A percentile compares a stretch with the other conserved stretches of the same genome.
phyloP scores from a whole-genome alignment of 345 rosid species.

The Tarenaya hassleriana region DNA sequence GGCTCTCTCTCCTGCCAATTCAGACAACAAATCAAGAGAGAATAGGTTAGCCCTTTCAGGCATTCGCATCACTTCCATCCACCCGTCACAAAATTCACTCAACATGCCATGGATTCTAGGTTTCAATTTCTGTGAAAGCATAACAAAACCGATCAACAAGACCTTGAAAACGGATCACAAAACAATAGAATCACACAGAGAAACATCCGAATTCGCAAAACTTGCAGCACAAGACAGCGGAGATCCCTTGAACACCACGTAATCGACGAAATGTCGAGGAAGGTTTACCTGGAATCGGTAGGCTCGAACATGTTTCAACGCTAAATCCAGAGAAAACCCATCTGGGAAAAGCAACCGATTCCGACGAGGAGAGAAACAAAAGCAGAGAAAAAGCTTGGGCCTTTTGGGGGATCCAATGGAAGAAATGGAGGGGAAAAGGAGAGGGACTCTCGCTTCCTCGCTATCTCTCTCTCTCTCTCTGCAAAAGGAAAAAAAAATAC shows the following conservation, averaged over 20 bases:
- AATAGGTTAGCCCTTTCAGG: background rate
- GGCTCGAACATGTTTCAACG: constrained; percentile 23
- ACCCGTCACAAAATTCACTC: too few species aligned
- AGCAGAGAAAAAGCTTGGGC: background rate
- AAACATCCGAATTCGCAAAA: background rate
- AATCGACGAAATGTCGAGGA: background rate
- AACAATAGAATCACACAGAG: background rate
- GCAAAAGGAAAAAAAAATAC: background rate
- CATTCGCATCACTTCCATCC: too few species aligned
- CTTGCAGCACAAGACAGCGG: constrained; percentile 23
- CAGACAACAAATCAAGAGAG: constrained; percentile 9
- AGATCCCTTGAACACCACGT: constrained; percentile 9
- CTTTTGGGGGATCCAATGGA: constrained; percentile 1
- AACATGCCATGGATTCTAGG: background rate
- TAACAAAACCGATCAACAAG: too few species aligned
- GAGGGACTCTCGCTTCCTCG: background rate
- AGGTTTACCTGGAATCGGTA: constrained; percentile 25
- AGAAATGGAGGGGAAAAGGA: constrained; percentile 20
- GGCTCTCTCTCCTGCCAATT: constrained; percentile 11
- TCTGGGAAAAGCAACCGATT: background rate
- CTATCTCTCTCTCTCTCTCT: background rate
- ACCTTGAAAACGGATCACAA: background rate
- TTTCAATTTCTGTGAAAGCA: background rate
- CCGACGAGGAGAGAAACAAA: background rate
- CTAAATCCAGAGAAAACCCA: constrained; percentile 12